Evolutionary conservation across 108 stramenopile species (phyloP).

Genomic region (Nitzschia sp.): DNA sequence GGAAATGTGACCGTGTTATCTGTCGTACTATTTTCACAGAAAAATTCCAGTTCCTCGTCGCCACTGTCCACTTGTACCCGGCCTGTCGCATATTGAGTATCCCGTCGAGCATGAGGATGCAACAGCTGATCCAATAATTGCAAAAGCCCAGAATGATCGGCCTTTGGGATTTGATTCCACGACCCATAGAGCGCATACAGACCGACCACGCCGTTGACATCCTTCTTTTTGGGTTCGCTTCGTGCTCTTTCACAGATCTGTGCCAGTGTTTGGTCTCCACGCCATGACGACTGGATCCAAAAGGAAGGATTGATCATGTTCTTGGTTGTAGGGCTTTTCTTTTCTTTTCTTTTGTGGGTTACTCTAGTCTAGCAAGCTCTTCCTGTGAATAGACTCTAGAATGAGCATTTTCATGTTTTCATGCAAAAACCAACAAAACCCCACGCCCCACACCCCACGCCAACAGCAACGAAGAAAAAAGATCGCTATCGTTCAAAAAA

Average conservation of each 20-base stretch:
- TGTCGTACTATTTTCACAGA: not conserved
- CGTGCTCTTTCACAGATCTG: not conserved
- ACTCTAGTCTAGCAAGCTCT: too few relatives aligned
- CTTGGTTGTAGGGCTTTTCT: too few relatives aligned
- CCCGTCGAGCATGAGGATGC: not conserved
- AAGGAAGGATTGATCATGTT: not conserved
- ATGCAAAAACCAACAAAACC: too few relatives aligned
- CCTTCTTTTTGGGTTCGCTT: not conserved
- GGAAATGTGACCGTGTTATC: not conserved
- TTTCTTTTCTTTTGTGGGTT: too few relatives aligned
- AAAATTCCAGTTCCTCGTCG: conserved; percentile 9
- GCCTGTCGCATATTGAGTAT: conserved; percentile 15
- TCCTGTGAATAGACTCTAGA: too few relatives aligned
- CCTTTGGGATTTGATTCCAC: conserved; percentile 15
- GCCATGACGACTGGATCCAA: conserved; percentile 12
- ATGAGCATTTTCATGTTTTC: too few relatives aligned
- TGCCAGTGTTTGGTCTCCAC: not conserved
- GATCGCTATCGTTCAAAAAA: too few relatives aligned
- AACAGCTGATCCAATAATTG: not conserved
- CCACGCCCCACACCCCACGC: too few relatives aligned
- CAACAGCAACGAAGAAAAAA: too few relatives aligned
- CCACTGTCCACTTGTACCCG: conserved; percentile 22
- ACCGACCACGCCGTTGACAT: conserved; percentile 5
- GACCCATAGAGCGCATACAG: conserved; percentile 25
- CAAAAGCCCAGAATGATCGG: conserved; percentile 3